A percentile compares a stretch with the other conserved stretches of the same genome.
Conservation (phyloP, 2,329 filamentous ascomycete species). For the Paraphoma chrysanthemicola region DNA sequence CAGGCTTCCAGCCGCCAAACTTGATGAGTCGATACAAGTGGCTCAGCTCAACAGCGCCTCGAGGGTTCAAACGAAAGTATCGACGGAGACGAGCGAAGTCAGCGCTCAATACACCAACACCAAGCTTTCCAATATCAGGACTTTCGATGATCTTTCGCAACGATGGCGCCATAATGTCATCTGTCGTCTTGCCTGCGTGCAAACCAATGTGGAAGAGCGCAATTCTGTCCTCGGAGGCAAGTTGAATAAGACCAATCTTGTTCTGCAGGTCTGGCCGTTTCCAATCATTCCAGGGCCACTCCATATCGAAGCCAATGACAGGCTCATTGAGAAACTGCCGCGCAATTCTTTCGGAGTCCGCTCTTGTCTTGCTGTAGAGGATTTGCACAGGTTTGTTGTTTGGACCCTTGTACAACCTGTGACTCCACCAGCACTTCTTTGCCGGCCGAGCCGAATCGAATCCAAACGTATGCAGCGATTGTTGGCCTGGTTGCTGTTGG, state of each 20-base stretch:
- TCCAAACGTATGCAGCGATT: constrained; percentile 9
- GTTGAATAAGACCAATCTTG: constrained; percentile 82
- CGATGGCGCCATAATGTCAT: constrained; percentile 72
- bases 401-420: constrained; percentile 69
- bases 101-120: constrained; percentile 72
- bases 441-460: constrained; percentile 6
- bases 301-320: constrained; percentile 86
- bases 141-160: constrained; percentile 77
- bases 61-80: constrained; percentile 69
- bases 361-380: constrained; percentile 76
- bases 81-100: constrained; percentile 70
- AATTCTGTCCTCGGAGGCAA: constrained; percentile 78
- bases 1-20: constrained; percentile 61
- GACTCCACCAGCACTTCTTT: constrained; percentile 65
- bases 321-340: constrained; percentile 72
- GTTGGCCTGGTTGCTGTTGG: constrained; percentile 7
- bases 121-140: constrained; percentile 72
- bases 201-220: constrained; percentile 81
- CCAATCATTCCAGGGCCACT: constrained; percentile 70
- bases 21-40: constrained; percentile 82
- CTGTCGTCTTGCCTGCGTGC: constrained; percentile 48
- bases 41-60: constrained; percentile 79
- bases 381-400: constrained; percentile 66
- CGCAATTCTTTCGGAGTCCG: constrained; percentile 71
- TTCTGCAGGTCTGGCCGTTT: constrained; percentile 61